phyloP scores from a whole-genome alignment of 495 filamentous ascomycete species.

The Chlorociboria aeruginascens region DNA sequence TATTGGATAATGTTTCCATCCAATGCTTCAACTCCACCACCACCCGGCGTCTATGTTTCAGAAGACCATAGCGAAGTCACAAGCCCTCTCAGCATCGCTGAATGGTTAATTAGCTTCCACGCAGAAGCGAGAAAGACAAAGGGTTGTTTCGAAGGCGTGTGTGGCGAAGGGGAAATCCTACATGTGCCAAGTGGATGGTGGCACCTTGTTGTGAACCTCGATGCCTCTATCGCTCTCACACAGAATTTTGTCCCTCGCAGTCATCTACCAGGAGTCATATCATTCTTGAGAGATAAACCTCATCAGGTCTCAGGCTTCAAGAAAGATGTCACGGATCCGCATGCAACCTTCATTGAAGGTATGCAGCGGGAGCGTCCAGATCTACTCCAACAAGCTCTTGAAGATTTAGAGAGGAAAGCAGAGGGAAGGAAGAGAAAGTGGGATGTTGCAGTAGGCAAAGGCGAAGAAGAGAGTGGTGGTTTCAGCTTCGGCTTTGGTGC shows the following conservation, averaged over 20 bases:
- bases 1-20: constrained; percentile 98
- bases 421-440: constrained; percentile 70
- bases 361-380: constrained; percentile 52
- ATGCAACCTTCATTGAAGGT: constrained; percentile 58
- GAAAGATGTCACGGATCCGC: constrained; percentile 60
- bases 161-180: constrained; percentile 75
- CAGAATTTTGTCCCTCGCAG: constrained; percentile 88
- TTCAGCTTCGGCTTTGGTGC: constrained; percentile 64
- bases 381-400: constrained; percentile 49
- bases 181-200: constrained; percentile 94
- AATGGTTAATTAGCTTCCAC: constrained; percentile 90
- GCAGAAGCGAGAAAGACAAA: constrained; percentile 65
- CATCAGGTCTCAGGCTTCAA: constrained; percentile 83
- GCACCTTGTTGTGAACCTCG: constrained; percentile 88
- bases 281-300: constrained; percentile 71
- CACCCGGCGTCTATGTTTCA: constrained; percentile 83
- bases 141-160: constrained; percentile 82
- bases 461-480: constrained; percentile 23
- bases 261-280: constrained; percentile 62
- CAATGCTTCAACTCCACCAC: constrained; percentile 45
- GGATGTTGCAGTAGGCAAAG: constrained; percentile 54
- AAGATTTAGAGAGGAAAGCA: constrained; percentile 49
- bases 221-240: constrained; percentile 75
- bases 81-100: constrained; percentile 85
- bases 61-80: constrained; percentile 91